Percentiles rank a stretch among this genome's conserved stretches.
Evolutionary conservation across 1,284 basidiomycete species (phyloP).

Genomic region (Wolfiporia cocos): DNA sequence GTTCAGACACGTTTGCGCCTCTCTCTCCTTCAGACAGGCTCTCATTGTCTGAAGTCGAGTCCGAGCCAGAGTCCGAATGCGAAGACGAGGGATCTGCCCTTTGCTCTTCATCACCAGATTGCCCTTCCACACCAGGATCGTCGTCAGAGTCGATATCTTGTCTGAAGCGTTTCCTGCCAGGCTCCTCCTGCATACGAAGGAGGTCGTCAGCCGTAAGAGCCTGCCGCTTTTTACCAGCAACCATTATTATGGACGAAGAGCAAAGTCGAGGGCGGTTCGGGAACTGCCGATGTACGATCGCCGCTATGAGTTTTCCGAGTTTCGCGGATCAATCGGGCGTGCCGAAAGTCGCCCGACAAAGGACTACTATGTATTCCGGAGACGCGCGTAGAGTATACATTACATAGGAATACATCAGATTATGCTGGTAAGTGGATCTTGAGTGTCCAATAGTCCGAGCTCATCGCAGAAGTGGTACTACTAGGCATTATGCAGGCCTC

Average conservation of each 20-base stretch:
- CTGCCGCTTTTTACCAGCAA: slow-evolving; percentile 24
- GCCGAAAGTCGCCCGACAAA: too few species aligned
- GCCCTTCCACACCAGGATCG: neutral
- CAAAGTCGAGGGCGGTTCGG: slow-evolving; percentile 2
- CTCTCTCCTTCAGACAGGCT: neutral
- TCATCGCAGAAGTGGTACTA: neutral
- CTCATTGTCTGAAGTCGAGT: too few species aligned
- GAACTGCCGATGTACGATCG: slow-evolving; percentile 5
- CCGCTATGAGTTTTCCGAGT: neutral
- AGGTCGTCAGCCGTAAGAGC: slow-evolving; percentile 30
- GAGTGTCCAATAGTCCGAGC: neutral
- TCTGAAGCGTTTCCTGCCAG: slow-evolving; percentile 21
- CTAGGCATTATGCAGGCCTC: too few species aligned
- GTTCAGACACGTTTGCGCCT: neutral
- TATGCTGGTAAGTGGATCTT: neutral
- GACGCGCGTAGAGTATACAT: neutral
- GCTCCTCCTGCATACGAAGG: slow-evolving; percentile 30
- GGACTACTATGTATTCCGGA: neutral
- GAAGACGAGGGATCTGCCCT: too few species aligned
- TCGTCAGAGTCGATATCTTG: slow-evolving; percentile 11
- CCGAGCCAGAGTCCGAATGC: too few species aligned
- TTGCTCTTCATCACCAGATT: too few species aligned
- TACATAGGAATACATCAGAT: too few species aligned
- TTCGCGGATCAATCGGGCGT: slow-evolving; percentile 3
- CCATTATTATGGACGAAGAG: slow-evolving; percentile 5